A percentile compares a stretch with the other conserved stretches of the same genome.
phyloP scores from a whole-genome alignment of 2,329 filamentous ascomycete genomes.

The Sphaerulina vaccinii region DNA sequence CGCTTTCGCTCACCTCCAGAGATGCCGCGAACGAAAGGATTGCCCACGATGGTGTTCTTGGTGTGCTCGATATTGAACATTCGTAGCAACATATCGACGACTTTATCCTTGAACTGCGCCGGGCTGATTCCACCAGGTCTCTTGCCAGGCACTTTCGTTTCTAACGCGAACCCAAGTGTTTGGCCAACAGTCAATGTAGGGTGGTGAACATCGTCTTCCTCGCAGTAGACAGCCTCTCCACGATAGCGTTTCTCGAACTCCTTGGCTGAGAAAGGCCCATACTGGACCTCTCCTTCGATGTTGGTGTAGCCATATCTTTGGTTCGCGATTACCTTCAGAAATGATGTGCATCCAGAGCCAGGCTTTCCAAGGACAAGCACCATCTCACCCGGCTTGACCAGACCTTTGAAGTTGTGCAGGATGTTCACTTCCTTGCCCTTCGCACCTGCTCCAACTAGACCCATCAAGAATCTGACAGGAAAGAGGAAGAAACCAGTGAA shows the following conservation, averaged over 20 bases:
- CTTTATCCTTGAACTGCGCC: conserved; percentile 70
- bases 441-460: conserved; percentile 62
- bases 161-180: conserved; percentile 79
- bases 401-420: conserved; percentile 66
- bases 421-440: conserved; percentile 72
- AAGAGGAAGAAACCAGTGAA: conserved; percentile 68
- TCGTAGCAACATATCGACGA: conserved; percentile 72
- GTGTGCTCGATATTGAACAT: conserved; percentile 97
- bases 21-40: conserved; percentile 75
- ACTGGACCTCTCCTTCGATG: conserved; percentile 64
- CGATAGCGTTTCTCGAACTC: conserved; percentile 71
- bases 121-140: conserved; percentile 68
- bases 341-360: conserved; percentile 58
- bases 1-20: conserved; percentile 52
- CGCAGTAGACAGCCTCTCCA: conserved; percentile 81
- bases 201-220: conserved; percentile 82
- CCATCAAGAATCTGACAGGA: conserved; percentile 60
- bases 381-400: conserved; percentile 81
- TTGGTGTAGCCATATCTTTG: conserved; percentile 60
- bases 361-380: conserved; percentile 77
- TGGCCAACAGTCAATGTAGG: conserved; percentile 84
- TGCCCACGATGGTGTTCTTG: conserved; percentile 78
- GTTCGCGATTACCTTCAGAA: conserved; percentile 56
- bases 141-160: conserved; percentile 69
- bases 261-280: conserved; percentile 63